These are phyloP conservation scores for Fusarium pilosicola DNA, from an alignment of 2,329 filamentous ascomycete genomes.

Conservation along the genomic window DNA sequence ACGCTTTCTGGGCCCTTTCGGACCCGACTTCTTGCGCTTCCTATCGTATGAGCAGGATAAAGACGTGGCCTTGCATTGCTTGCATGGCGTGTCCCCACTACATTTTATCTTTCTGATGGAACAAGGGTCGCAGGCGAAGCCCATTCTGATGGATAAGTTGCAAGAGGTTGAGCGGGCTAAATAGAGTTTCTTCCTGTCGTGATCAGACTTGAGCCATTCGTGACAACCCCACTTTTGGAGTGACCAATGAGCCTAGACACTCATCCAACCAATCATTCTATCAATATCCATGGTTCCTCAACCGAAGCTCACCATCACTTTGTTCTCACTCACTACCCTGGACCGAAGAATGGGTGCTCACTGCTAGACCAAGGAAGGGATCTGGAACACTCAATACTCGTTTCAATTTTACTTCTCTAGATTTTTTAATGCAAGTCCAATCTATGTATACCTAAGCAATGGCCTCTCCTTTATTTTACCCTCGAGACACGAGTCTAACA, in stretches of 20 bases:
- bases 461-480: not conserved
- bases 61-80: not conserved
- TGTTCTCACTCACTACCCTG: not conserved
- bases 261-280: not conserved
- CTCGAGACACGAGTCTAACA: not conserved
- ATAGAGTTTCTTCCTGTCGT: not conserved
- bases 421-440: not conserved
- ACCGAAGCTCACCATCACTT: not conserved
- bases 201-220: not conserved
- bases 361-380: too few relatives aligned
- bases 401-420: not conserved
- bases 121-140: constrained; percentile 15
- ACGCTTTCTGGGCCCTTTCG: constrained; percentile 20
- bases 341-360: not conserved
- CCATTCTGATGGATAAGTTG: not conserved
- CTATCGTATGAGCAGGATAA: constrained; percentile 17
- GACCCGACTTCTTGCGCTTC: constrained; percentile 22
- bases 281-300: not conserved
- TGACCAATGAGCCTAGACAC: not conserved
- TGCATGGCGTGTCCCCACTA: not conserved
- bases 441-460: not conserved
- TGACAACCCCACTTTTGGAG: not conserved
- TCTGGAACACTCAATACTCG: too few relatives aligned
- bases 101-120: constrained; percentile 17
- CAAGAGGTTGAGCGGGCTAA: not conserved